These are phyloP conservation scores for Mycocentrospora acerina DNA, from an alignment of 2,329 filamentous ascomycete genomes.

Conservation along the genomic window DNA sequence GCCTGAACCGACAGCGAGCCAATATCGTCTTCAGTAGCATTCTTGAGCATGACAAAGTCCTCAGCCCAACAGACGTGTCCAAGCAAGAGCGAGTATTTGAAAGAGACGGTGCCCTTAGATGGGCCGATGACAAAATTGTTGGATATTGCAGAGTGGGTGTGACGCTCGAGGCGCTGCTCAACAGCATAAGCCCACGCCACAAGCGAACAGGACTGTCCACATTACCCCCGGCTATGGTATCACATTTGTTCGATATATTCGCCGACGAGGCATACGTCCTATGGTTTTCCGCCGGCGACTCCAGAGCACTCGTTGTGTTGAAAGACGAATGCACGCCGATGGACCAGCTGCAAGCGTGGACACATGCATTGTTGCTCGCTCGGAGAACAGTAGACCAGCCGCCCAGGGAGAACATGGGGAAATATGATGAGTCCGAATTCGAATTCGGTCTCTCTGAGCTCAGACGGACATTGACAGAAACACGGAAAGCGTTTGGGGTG, in stretches of 20 bases:
- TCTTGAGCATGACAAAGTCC: conserved; percentile 45
- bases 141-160: conserved; percentile 60
- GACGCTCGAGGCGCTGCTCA: conserved; percentile 41
- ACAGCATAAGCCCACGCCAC: conserved; percentile 27
- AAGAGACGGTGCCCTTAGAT: conserved; percentile 66
- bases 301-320: conserved; percentile 60
- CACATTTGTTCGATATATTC: conserved; percentile 55
- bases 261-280: conserved; percentile 61
- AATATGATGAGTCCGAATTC: conserved; percentile 12
- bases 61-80: conserved; percentile 68
- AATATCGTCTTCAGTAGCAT: conserved; percentile 69
- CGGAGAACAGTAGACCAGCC: conserved; percentile 1
- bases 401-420: conserved; percentile 11
- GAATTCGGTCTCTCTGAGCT: conserved; percentile 49
- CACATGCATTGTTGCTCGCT: conserved; percentile 58
- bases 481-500: conserved; percentile 48
- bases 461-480: conserved; percentile 41
- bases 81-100: conserved; percentile 60
- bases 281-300: conserved; percentile 47
- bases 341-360: conserved; percentile 63
- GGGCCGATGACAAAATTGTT: conserved; percentile 47
- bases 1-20: conserved; percentile 82
- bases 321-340: conserved; percentile 57
- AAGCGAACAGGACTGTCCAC: conserved; percentile 28
- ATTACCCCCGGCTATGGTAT: conserved; percentile 42